Percentiles rank a stretch among this genome's conserved stretches.
These are phyloP conservation scores for Cylindrodendrum hubeiense DNA, from an alignment of 2,329 filamentous ascomycete species.

Conservation along the genomic window DNA sequence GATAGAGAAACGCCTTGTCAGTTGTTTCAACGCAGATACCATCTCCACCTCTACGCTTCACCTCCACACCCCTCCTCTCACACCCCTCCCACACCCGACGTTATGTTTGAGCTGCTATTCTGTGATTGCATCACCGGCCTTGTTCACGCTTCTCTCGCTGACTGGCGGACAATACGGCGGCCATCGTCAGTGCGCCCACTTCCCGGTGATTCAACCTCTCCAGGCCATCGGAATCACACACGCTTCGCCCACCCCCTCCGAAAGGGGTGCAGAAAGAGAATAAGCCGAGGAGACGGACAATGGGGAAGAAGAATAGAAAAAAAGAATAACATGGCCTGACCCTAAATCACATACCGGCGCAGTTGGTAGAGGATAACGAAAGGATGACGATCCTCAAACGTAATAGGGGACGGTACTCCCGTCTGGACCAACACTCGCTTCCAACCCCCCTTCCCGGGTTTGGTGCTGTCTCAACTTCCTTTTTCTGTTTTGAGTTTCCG, in stretches of 20 bases:
- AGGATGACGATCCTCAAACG: neutral
- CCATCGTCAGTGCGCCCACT: neutral
- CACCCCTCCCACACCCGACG: slow-evolving; percentile 3
- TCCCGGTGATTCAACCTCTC: neutral
- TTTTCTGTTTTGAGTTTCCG: neutral
- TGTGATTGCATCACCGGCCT: neutral
- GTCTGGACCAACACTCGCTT: neutral
- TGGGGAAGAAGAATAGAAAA: neutral
- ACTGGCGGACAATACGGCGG: neutral
- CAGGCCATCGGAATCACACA: neutral
- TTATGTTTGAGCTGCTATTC: neutral
- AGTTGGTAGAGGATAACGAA: too few species aligned
- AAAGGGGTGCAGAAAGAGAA: neutral
- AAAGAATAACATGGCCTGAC: neutral
- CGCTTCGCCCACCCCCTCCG: neutral
- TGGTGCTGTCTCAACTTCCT: neutral
- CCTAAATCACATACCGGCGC: too few species aligned
- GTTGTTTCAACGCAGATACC: neutral
- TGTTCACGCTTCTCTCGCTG: neutral
- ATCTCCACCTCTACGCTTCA: neutral
- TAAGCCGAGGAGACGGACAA: neutral
- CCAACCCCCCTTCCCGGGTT: neutral
- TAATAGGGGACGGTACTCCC: neutral
- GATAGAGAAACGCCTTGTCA: neutral
- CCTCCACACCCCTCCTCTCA: neutral